Evolutionary conservation across 805 yeast genomes (phyloP), one percentile per base, ranked within the genome.

Genomic region (Candida xiaguanensis): DNA sequence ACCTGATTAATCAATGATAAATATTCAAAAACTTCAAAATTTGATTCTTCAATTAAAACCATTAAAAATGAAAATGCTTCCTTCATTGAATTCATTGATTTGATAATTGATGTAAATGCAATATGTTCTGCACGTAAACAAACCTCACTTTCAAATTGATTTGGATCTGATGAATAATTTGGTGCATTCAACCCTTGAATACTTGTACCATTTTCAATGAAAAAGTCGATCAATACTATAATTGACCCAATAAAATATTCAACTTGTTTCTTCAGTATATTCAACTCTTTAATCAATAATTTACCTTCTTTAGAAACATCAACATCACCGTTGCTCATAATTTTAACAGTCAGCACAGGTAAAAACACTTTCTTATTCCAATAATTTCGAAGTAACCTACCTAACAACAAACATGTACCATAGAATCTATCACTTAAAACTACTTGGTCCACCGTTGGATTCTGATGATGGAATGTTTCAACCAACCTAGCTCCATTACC

Each of bases 41-140:
- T 49, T 77, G 63, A 61, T 55, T 89, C 96, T 49, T 88, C 95
- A 45, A 82, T 72, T 42, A 93, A 67, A 7, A 91, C 85, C 61
- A 84, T 76, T 46, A 93, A 67, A 56, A 93, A 93, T 2, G 97
- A 88, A 23, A 91, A 68, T 0, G 95, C 95, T 61, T 93, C 98
- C 50, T 87, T 86, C 61, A 88, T 79, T 5, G 87, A 80, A 39
- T 76, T 78, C 40, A 90, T 73, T 8, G 90, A 75, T 51, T 85
- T 81, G 32, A 86, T 70, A 27, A 93, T 64, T 0, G 96, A 80
- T 19, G 81, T 80, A 47, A 91, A 77, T 5, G 95, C 96, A 52
- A 88, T 80, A 52, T 87, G 89, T 57, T 93, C 99, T 1, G 96
- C 95, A 60, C 93, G 90, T 40, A 78, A 67, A 31, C 89, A 82